phyloP scores from a whole-genome alignment of 2,329 filamentous ascomycete genomes.

The Ascosphaera apis region DNA sequence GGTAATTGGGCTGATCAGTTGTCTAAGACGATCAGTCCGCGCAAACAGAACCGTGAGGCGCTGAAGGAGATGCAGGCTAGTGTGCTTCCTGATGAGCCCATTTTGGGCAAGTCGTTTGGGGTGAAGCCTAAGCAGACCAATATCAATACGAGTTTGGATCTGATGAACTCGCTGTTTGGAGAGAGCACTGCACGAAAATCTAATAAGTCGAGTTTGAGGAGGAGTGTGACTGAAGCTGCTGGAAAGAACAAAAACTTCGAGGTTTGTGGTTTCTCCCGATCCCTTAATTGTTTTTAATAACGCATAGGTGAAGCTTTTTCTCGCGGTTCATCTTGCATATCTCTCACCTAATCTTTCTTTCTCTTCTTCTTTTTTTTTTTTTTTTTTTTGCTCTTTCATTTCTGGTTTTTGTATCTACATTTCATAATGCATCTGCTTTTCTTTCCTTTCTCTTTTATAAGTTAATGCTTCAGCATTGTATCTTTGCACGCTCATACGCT shows the following conservation, averaged over 20 bases:
- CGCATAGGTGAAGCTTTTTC: background rate
- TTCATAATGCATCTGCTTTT: slow-evolving; percentile 18
- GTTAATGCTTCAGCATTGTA: background rate
- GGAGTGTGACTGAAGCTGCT: slow-evolving; percentile 26
- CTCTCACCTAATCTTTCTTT: slow-evolving; percentile 21
- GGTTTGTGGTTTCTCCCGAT: slow-evolving; percentile 46
- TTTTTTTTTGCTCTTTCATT: slow-evolving; percentile 8
- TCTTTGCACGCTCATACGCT: background rate
- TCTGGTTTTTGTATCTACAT: slow-evolving; percentile 13
- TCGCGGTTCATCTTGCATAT: background rate
- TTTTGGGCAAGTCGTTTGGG: slow-evolving; percentile 7
- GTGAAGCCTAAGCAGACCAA: slow-evolving; percentile 25
- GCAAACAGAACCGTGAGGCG: slow-evolving; percentile 67
- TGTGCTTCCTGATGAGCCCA: slow-evolving; percentile 26
- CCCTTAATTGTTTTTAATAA: slow-evolving; percentile 14
- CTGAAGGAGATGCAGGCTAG: slow-evolving; percentile 42
- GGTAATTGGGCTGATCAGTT: slow-evolving; percentile 90
- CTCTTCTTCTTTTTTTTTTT: slow-evolving; percentile 14
- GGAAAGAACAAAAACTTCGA: slow-evolving; percentile 48
- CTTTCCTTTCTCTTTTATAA: slow-evolving; percentile 8
- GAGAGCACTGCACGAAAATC: background rate
- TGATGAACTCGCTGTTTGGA: slow-evolving; percentile 87
- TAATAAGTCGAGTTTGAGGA: background rate
- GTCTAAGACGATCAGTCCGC: slow-evolving; percentile 78
- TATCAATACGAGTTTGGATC: slow-evolving; percentile 73